Evolutionary conservation across 768 basidiomycete genomes (phyloP), one percentile per base, ranked within the genome.

Genomic region (Tulasnella sp.): DNA sequence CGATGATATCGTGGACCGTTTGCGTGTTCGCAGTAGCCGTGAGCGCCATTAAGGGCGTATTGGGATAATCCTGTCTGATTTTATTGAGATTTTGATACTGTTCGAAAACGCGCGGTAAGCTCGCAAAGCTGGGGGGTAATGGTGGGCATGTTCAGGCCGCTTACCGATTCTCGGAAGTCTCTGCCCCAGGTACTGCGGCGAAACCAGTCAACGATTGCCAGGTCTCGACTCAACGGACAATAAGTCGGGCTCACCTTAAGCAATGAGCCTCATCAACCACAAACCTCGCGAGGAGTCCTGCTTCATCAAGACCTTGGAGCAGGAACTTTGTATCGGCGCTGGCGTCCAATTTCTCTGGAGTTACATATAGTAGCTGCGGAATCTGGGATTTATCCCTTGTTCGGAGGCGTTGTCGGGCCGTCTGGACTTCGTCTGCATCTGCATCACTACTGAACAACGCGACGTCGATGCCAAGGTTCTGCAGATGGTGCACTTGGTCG

Each of bases 211-310:
- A n/a, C 7, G 29, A 2, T 4, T 2, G 1, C 12, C 8, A 49
- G 19, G 45, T 49, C 45, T 31, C 29, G 3, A n/a, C 25, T 31
- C 25, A 12, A 31, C 14, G 29, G 0, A 5, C n/a, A 31, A 64
- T 6, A 2, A 22, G 11, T 29, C 29, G 19, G n/a, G 58, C 58
- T 64, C 14, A 64, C 58, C 58, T 64, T 31, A 64, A 64, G 82
- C 94, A 95, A 82, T 99, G 97, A 1, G 96, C 97, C 82, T 99
- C 97, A 81, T 99, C 97, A 71, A 98, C 88, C 0, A 97, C 96
- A 81, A 99, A 97, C 39, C 97, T 86, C 17, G 94, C 95, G 52
- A 99, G 82, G 76, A 87, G 84, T 4, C 86, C 84, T 34, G 84
- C 81, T 7, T 83, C 81, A 80, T 95, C 86, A 1, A 98, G 84